phyloP scores from a whole-genome alignment of 495 filamentous ascomycete species.

The Hapsidospora chrysogenum region DNA sequence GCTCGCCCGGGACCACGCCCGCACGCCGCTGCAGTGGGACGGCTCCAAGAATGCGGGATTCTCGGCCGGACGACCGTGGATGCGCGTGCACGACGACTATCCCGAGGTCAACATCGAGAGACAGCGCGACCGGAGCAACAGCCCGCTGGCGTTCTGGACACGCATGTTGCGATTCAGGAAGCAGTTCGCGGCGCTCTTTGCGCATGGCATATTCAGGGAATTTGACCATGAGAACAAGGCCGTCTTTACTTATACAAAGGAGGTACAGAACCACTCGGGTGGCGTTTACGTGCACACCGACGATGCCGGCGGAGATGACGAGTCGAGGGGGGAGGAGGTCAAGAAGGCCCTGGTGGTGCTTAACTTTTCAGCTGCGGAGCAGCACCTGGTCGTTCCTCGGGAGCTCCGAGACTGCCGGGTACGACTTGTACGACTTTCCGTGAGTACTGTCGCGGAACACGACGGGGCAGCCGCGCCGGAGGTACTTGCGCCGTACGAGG shows the following conservation, averaged over 20 bases:
- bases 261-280: too few species aligned
- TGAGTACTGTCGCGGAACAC: neutral
- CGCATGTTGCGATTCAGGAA: too few species aligned
- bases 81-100: constrained; percentile 30
- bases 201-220: too few species aligned
- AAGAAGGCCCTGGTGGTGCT: constrained; percentile 11
- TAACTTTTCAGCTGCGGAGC: constrained; percentile 7
- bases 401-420: neutral
- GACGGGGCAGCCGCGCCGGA: neutral
- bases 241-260: too few species aligned
- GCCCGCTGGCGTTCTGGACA: constrained; percentile 30
- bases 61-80: constrained; percentile 28
- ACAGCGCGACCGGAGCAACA: constrained; percentile 16
- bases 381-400: neutral
- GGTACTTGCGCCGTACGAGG: neutral
- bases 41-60: constrained; percentile 34
- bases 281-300: too few species aligned
- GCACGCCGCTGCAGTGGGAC: constrained; percentile 49
- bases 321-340: too few species aligned
- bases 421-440: neutral
- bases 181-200: too few species aligned
- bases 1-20: constrained; percentile 42
- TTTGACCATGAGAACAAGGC: too few species aligned
- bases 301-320: too few species aligned
- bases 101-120: constrained; percentile 24